phyloP scores from a whole-genome alignment of 768 basidiomycete genomes.

The Symmetrospora coprosmae region DNA sequence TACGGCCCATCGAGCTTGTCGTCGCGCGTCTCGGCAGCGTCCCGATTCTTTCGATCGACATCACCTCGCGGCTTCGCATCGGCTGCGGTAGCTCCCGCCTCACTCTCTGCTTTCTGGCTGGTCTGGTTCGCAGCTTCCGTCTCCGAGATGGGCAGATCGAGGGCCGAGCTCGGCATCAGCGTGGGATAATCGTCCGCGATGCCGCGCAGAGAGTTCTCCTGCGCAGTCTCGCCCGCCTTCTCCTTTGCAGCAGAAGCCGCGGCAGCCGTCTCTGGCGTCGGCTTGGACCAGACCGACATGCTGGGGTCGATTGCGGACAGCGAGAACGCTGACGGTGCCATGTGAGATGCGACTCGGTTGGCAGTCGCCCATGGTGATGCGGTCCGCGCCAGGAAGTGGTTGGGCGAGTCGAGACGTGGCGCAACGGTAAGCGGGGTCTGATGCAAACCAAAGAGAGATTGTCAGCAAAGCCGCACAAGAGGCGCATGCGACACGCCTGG shows the following conservation, averaged over 20 bases:
- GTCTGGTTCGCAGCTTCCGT: background rate
- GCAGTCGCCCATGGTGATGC: constrained; percentile 2
- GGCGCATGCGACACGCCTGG: too few relatives aligned
- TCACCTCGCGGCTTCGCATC: too few relatives aligned
- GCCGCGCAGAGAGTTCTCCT: constrained; percentile 12
- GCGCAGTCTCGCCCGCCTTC: background rate
- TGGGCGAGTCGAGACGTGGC: background rate
- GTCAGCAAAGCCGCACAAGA: background rate
- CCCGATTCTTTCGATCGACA: too few relatives aligned
- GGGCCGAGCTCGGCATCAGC: background rate
- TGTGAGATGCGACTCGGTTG: background rate
- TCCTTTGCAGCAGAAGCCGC: constrained; percentile 9
- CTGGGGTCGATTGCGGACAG: constrained; percentile 14
- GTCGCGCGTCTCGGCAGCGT: too few relatives aligned
- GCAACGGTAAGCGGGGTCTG: constrained; percentile 7
- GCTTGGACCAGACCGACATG: constrained; percentile 17
- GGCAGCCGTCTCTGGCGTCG: constrained; percentile 18
- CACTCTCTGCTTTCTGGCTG: background rate
- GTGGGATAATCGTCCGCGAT: constrained; percentile 9
- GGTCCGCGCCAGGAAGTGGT: background rate
- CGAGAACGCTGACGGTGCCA: background rate
- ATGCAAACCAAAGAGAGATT: background rate
- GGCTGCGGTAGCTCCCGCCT: too few relatives aligned
- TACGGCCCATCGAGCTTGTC: too few relatives aligned
- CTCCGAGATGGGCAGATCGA: constrained; percentile 3